Base-by-base conservation (phyloP, 2,329 filamentous ascomycete genomes). In the Ophiostoma sp. region DNA sequence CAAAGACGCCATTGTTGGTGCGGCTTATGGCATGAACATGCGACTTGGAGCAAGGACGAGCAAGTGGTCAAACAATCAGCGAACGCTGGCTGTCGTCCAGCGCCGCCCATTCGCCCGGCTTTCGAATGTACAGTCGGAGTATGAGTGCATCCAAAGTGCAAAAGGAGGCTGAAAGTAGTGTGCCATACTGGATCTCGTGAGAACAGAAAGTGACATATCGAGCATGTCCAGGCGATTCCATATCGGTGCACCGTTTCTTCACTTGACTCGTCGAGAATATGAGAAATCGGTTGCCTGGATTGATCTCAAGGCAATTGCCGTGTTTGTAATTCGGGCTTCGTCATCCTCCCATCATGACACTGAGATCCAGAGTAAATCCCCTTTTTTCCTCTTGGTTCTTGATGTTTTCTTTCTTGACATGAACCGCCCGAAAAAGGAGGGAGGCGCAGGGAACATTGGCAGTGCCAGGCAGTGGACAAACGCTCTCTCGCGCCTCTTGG, bases 381-480 rank as follows among this genome's bases (percentile, higher is more conserved):
- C 22, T 5, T 69, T 69, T 55, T 31, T 33, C 25, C 3, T 33
- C 25, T 22, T 48, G 42, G 31, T 68, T 50, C 17, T 31, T 66
- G 63, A 28, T 48, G 66, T 22, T 22, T 17, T 45, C 17, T 11
- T 33, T 28, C 22, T 22, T 45, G 61, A 45, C 28, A 28, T 42
- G 17, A n/a, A n/a, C 36, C 66, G 8, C 28, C 45, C 66, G 66
- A 69, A n/a, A 39, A 36, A 45, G 66, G 45, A 69, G 66, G 6
- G 66, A 69, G 66, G 66, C 66, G 66, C 66, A 69, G 45, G 19
- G 36, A 45, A 3, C 42, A 33, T 33, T 36, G 28, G 42, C 64
- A 3, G 22, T 63, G 28, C 9, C 50, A 52, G 25, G 59, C 59
- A n/a, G 11, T 39, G 33, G 7, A 39, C 31, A 22, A 33, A 36